Evolutionary conservation across 352 stramenopile genomes (phyloP).

Genomic region (Globisporangium cystogenes): DNA sequence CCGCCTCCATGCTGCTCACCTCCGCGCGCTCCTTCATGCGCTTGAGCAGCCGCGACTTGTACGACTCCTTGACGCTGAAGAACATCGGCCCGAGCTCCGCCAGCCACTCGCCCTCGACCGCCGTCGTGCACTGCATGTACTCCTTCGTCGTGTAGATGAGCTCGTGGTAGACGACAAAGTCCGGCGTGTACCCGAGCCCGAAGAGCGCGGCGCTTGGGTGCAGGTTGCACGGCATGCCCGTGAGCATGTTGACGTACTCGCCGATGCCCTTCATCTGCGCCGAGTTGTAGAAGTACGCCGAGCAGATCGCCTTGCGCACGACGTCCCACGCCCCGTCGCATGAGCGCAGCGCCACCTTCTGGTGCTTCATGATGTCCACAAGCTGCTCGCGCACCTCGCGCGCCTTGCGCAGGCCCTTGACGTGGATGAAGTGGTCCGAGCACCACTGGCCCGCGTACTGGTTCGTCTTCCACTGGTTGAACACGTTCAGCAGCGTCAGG

Average conservation of each 20-base stretch:
- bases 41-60: conserved; percentile 90
- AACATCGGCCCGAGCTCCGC: conserved; percentile 99
- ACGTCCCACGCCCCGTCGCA: conserved; percentile 95
- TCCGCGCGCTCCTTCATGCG: conserved; percentile 83
- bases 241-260: conserved; percentile 99
- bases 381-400: conserved; percentile 94
- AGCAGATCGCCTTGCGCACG: conserved; percentile 98
- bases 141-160: conserved; percentile 99
- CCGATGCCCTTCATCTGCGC: conserved; percentile 99
- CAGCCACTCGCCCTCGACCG: conserved; percentile 99
- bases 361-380: conserved; percentile 98
- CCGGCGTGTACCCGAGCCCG: conserved; percentile 97
- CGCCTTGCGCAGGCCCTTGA: conserved; percentile 91
- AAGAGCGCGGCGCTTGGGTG: conserved; percentile 98
- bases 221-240: conserved; percentile 95
- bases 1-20: conserved; percentile 70
- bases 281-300: conserved; percentile 99
- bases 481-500: conserved; percentile 97
- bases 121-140: conserved; percentile 98
- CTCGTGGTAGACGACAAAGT: conserved; percentile 99
- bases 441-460: conserved; percentile 95
- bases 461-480: conserved; percentile 93
- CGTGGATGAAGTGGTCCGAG: conserved; percentile 96
- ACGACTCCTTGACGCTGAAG: conserved; percentile 97
- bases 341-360: conserved; percentile 88